Evolutionary conservation across 2,329 filamentous ascomycete genomes (phyloP), one percentile per base, ranked within the genome.

Genomic region (Tolypocladium album): DNA sequence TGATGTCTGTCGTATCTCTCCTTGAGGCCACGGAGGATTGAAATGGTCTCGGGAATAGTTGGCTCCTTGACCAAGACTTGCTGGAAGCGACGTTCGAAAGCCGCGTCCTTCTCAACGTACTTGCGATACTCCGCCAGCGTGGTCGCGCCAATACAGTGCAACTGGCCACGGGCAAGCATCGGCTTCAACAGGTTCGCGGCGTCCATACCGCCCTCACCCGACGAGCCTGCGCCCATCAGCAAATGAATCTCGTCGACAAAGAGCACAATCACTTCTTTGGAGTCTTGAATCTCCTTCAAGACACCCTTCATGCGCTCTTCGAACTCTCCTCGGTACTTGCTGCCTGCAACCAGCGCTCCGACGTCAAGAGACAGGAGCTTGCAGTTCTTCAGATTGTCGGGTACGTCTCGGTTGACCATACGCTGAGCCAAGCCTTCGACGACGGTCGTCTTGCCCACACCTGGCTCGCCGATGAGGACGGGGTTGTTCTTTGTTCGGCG

Each of bases 271-370:
- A 92, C 96, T 61, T 97, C 93, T 72, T 94, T 95, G 58, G 92
- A 91, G 60, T 96, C 88, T 67, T 92, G 84, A 61, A 99, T 96
- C 77, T 99, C 94, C 75, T 97, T 99, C 68, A 99, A 76, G 6
- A 99, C 94, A 59, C 93, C 92, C 83, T 99, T 99, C 92, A 99
- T 97, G 67, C 94, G 86, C 80, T 99, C 94, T 74, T 99, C 94
- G 62, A 99, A 99, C 74, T 99, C 94, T 78, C 94, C 94, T 57
- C 94, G 88, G 79, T 95, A 99, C 78, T 99, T 99, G 84, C 92
- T 97, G 66, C 94, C 94, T 61, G 94, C 94, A 64, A 99, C 93
- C 60, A 99, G 81, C 31, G 93, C 89, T 68, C 94, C 94, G 56
- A 99, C 93, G 70, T 99, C 94, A 55, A 99, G 86, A 4, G 94